Conservation (phyloP, 805 yeast species). For the Candida tibetensis region DNA sequence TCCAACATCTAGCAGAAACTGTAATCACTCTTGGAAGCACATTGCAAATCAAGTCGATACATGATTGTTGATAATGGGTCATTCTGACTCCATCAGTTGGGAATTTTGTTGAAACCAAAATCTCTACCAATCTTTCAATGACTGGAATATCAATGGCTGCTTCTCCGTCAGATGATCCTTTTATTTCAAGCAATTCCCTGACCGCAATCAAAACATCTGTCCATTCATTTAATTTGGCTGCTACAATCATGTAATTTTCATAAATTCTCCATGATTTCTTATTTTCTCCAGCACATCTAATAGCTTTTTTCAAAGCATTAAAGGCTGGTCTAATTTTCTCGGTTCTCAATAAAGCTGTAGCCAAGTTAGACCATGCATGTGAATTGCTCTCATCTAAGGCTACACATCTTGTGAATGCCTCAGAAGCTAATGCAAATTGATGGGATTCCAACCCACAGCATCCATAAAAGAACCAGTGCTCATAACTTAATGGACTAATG, state of each 20-base stretch:
- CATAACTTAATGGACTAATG: slow-evolving; percentile 69
- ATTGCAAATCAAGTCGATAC: slow-evolving; percentile 69
- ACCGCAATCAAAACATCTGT: slow-evolving; percentile 78
- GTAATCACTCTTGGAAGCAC: slow-evolving; percentile 67
- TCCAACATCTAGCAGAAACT: slow-evolving; percentile 71
- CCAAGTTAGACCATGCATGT: slow-evolving; percentile 88
- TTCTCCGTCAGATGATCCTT: slow-evolving; percentile 57
- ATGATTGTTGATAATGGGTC: slow-evolving; percentile 62
- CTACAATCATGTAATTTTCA: slow-evolving; percentile 82
- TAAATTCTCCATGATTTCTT: slow-evolving; percentile 84
- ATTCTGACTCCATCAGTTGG: slow-evolving; percentile 40
- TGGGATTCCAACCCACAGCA: slow-evolving; percentile 77
- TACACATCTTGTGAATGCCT: slow-evolving; percentile 89
- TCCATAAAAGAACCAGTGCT: slow-evolving; percentile 91
- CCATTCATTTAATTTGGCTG: slow-evolving; percentile 84
- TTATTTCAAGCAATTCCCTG: slow-evolving; percentile 56
- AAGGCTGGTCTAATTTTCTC: slow-evolving; percentile 76
- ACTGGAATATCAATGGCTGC: slow-evolving; percentile 70
- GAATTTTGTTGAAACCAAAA: slow-evolving; percentile 53
- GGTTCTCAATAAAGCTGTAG: slow-evolving; percentile 67
- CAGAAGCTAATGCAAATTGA: slow-evolving; percentile 76
- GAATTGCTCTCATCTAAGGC: slow-evolving; percentile 77
- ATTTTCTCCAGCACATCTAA: slow-evolving; percentile 60
- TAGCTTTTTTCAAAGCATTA: slow-evolving; percentile 78
- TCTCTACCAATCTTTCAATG: slow-evolving; percentile 67